Conservation (phyloP, 805 yeast species). For the Torulaspora indica region DNA sequence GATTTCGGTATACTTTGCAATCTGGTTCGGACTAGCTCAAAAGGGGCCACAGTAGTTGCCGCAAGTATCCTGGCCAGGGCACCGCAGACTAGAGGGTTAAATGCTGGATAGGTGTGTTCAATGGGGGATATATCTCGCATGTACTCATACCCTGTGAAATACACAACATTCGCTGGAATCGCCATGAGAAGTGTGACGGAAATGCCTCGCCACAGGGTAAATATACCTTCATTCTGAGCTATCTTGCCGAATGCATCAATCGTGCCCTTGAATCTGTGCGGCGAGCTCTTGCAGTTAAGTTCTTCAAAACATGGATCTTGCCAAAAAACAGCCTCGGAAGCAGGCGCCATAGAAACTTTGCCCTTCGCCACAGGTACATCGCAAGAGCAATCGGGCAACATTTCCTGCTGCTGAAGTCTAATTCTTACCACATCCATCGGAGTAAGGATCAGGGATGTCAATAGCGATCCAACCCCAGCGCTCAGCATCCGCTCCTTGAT, state of each 20-base stretch:
- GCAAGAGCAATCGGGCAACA: slow-evolving; percentile 44
- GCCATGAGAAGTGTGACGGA: slow-evolving; percentile 82
- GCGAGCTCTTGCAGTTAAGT: slow-evolving; percentile 29
- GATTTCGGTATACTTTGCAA: slow-evolving; percentile 78
- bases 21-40: slow-evolving; percentile 83
- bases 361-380: slow-evolving; percentile 33
- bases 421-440: slow-evolving; percentile 78
- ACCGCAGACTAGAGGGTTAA: slow-evolving; percentile 83
- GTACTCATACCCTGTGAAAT: slow-evolving; percentile 89
- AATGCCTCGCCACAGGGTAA: slow-evolving; percentile 85
- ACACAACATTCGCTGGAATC: slow-evolving; percentile 86
- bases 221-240: slow-evolving; percentile 63
- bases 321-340: slow-evolving; percentile 28
- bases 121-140: slow-evolving; percentile 71
- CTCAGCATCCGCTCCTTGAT: slow-evolving; percentile 65
- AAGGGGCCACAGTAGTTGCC: slow-evolving; percentile 79
- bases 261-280: slow-evolving; percentile 54
- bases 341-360: slow-evolving; percentile 27
- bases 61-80: slow-evolving; percentile 76
- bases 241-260: slow-evolving; percentile 68
- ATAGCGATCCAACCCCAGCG: slow-evolving; percentile 69
- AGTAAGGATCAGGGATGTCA: slow-evolving; percentile 69
- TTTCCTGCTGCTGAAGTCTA: slow-evolving; percentile 71
- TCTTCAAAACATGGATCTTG: slow-evolving; percentile 34
- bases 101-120: slow-evolving; percentile 29